A percentile compares a stretch with the other conserved stretches of the same genome.
Evolutionary conservation across 305 asterid genomes (phyloP).

Genomic region (Fraxinus platypoda): DNA sequence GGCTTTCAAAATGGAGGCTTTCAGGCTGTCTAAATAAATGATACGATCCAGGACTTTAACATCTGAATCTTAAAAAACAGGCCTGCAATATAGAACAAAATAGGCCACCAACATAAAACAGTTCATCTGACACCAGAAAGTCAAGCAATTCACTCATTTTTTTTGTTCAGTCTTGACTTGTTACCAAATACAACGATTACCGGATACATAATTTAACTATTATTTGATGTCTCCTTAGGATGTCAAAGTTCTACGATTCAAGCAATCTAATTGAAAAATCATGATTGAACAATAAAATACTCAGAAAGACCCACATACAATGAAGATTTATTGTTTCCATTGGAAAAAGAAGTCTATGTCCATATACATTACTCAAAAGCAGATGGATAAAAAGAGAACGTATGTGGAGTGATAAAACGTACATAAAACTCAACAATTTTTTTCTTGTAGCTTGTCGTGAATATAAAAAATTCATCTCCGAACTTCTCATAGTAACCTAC

Average conservation of each 20-base stretch:
- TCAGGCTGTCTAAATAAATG: slow-evolving; percentile 13
- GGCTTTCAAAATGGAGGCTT: slow-evolving; percentile 24
- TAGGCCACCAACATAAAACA: not conserved
- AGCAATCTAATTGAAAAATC: not conserved
- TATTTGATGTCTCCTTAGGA: not conserved
- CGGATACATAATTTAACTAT: not conserved
- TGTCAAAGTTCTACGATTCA: not conserved
- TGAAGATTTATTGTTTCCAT: not conserved
- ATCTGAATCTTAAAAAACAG: slow-evolving; percentile 21
- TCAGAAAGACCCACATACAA: not conserved
- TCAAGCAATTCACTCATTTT: not conserved
- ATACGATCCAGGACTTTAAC: not conserved
- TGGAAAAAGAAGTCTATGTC: not conserved
- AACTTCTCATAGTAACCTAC: not conserved
- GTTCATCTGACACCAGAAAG: not conserved
- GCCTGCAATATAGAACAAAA: slow-evolving; percentile 23
- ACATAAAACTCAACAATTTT: not conserved
- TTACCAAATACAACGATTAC: not conserved
- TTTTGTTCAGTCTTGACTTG: not conserved
- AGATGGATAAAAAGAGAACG: not conserved
- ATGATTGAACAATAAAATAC: not conserved
- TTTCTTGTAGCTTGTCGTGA: not conserved
- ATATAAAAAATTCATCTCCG: not conserved
- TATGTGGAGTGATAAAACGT: not conserved
- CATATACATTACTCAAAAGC: not conserved